Conservation (phyloP, 176 grass and related monocot species). For the Areca catechu region DNA sequence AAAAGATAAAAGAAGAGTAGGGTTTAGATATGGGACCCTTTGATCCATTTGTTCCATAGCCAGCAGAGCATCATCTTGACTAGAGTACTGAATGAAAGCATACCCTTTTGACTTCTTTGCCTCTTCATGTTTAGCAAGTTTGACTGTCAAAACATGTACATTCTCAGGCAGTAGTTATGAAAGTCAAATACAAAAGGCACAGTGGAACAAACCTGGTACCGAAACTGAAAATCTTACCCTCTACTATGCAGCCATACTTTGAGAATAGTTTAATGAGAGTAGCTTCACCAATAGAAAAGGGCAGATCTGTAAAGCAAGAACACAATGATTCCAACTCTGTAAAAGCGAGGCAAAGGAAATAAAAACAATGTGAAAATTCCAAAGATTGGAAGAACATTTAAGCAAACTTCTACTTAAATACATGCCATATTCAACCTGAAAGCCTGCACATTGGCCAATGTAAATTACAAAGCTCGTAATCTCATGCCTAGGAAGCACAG, state of each 20-base stretch:
- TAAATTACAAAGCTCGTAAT: too few relatives aligned
- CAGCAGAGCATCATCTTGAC: conserved; percentile 11
- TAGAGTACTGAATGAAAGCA: conserved; percentile 21
- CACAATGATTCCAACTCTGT: neutral
- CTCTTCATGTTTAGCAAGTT: conserved; percentile 10
- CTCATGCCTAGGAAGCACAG: too few relatives aligned
- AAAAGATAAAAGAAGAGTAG: neutral
- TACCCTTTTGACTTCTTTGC: conserved; percentile 10
- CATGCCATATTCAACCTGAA: too few relatives aligned
- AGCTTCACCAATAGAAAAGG: conserved; percentile 15
- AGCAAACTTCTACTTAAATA: too few relatives aligned
- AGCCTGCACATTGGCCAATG: too few relatives aligned
- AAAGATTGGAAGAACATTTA: too few relatives aligned
- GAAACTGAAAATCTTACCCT: conserved; percentile 4
- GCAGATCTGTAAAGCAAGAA: conserved; percentile 9
- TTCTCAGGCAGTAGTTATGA: neutral
- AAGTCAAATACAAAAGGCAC: too few relatives aligned
- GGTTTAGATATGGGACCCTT: neutral
- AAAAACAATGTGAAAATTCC: too few relatives aligned
- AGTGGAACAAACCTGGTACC: too few relatives aligned
- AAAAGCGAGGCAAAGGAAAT: too few relatives aligned
- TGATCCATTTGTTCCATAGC: conserved; percentile 21
- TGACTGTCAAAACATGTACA: conserved; percentile 10
- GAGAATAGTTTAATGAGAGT: conserved; percentile 25
- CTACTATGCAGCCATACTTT: conserved; percentile 17